These are phyloP conservation scores for Medicago lupulina DNA, from an alignment of 306 rosid genomes.

Conservation along the genomic window DNA sequence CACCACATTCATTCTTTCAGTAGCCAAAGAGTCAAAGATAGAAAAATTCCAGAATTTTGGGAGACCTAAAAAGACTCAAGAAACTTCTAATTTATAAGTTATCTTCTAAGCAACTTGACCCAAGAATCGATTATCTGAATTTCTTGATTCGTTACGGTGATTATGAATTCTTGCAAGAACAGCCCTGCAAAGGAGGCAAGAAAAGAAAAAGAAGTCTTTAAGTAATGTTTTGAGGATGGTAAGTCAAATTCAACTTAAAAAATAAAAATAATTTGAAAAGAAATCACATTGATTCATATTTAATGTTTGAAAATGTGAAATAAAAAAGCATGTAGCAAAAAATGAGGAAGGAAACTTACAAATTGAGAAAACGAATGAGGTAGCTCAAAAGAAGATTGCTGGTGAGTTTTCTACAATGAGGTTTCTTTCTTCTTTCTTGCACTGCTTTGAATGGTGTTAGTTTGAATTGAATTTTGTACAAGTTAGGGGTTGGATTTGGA, in stretches of 20 bases:
- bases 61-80: slow-evolving; percentile 35
- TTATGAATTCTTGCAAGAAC: slow-evolving; percentile 10
- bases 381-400: not conserved
- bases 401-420: no score
- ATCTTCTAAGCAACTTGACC: slow-evolving; percentile 33
- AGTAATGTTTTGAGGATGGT: not conserved
- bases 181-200: not conserved
- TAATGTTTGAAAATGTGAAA: not conserved
- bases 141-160: not conserved
- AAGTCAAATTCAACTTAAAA: not conserved
- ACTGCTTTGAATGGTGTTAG: not conserved
- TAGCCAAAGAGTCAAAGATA: slow-evolving; percentile 35
- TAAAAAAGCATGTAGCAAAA: no score
- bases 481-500: not conserved
- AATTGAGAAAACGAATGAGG: not conserved
- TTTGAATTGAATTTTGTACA: not conserved
- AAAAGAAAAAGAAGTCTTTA: not conserved
- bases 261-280: not conserved
- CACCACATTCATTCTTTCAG: slow-evolving; percentile 73
- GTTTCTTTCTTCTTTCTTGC: not conserved
- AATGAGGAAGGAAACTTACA: not conserved
- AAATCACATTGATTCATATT: not conserved
- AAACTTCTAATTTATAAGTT: slow-evolving; percentile 32
- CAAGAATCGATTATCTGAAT: slow-evolving; percentile 21
- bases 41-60: slow-evolving; percentile 21